Conservation (phyloP, 257 asterid genomes). For the Jacaranda copaia region DNA sequence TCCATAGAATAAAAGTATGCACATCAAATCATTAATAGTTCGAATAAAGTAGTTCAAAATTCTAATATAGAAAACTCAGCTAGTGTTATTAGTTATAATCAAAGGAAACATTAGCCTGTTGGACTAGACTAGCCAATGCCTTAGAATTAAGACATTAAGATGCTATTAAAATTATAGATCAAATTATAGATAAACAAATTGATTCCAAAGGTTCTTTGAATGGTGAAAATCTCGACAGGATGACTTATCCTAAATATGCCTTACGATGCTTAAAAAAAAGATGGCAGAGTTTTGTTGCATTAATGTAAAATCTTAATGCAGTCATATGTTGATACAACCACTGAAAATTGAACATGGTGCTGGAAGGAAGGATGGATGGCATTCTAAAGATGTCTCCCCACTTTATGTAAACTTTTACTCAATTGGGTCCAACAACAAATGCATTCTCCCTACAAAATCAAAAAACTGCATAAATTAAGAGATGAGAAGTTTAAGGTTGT, state of each 20-base stretch:
- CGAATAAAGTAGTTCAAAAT: too few species aligned
- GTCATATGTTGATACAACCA: conserved; percentile 42
- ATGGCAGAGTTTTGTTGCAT: conserved; percentile 10
- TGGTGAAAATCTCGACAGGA: conserved; percentile 22
- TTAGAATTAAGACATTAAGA: conserved; percentile 8
- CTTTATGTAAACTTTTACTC: conserved; percentile 38
- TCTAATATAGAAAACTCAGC: too few species aligned
- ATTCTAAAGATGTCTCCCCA: conserved; percentile 31
- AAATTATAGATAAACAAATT: conserved; percentile 26
- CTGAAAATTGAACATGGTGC: conserved; percentile 34
- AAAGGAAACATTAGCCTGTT: conserved; percentile 16
- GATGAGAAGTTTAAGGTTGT: neutral
- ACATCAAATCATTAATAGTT: too few species aligned
- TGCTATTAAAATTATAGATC: conserved; percentile 41
- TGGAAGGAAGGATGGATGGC: conserved; percentile 24
- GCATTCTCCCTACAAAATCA: conserved; percentile 49
- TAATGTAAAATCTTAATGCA: conserved; percentile 32
- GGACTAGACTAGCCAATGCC: conserved; percentile 18
- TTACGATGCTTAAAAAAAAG: conserved; percentile 18
- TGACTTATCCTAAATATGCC: conserved; percentile 23
- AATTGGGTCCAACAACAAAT: conserved; percentile 36
- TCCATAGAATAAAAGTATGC: too few species aligned
- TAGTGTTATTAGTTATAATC: neutral
- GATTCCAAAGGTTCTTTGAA: conserved; percentile 28
- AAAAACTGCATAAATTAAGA: conserved; percentile 19